Evolutionary conservation across 2,329 filamentous ascomycete species (phyloP).

Genomic region (Penicillium hordei): DNA sequence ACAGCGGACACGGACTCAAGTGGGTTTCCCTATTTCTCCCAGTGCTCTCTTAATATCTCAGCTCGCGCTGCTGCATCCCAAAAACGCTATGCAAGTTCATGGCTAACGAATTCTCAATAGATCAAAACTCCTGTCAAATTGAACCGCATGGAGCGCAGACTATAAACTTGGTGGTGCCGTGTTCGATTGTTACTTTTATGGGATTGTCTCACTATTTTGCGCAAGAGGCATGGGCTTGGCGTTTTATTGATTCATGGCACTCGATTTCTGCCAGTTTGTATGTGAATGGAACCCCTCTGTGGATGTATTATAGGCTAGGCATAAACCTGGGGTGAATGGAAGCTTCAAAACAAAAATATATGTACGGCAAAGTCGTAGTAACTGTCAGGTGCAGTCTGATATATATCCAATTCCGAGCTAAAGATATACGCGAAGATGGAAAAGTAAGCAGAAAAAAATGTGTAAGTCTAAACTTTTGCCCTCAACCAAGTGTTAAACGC

Average conservation of each 20-base stretch:
- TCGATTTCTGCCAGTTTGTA: constrained; percentile 15
- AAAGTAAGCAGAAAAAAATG: constrained; percentile 10
- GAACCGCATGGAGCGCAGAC: constrained; percentile 58
- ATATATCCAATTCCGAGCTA: constrained; percentile 8
- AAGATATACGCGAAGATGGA: constrained; percentile 1
- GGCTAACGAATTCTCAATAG: constrained; percentile 39
- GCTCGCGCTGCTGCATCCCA: neutral
- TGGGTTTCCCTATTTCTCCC: constrained; percentile 34
- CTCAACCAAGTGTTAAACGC: constrained; percentile 33
- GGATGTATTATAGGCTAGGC: constrained; percentile 26
- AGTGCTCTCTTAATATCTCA: neutral
- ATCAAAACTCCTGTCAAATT: constrained; percentile 59
- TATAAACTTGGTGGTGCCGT: constrained; percentile 25
- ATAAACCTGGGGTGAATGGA: constrained; percentile 5
- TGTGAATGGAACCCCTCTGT: constrained; percentile 21
- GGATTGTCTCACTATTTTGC: constrained; percentile 22
- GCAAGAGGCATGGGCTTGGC: constrained; percentile 28
- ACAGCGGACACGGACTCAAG: constrained; percentile 80
- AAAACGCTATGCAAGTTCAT: neutral
- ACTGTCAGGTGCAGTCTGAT: neutral
- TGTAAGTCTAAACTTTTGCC: constrained; percentile 32
- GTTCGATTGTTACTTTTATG: constrained; percentile 21
- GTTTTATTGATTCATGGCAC: constrained; percentile 24
- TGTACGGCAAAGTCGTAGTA: neutral
- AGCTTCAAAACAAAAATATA: neutral